Conservation (phyloP, 148 eudicot genomes). For the Camellia lanceoleosa region DNA sequence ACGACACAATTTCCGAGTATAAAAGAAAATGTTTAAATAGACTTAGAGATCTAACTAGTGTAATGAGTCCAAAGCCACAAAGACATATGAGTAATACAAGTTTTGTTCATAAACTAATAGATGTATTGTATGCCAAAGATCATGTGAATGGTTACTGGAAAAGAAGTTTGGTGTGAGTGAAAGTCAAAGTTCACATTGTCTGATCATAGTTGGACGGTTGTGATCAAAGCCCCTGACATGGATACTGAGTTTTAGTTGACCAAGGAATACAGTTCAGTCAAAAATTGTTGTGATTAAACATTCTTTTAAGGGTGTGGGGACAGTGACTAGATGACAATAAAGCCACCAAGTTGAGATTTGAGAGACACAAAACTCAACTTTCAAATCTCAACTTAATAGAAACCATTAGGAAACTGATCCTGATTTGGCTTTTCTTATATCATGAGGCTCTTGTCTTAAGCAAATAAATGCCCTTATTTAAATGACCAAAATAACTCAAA, state of each 20-base stretch:
- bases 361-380: constrained; percentile 4
- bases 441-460: constrained; percentile 41
- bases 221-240: constrained; percentile 49
- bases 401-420: constrained; percentile 37
- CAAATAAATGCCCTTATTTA: not conserved
- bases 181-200: constrained; percentile 70
- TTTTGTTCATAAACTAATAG: constrained; percentile 19
- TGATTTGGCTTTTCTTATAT: constrained; percentile 37
- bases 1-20: too few relatives aligned
- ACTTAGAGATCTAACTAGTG: constrained; percentile 11
- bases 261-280: constrained; percentile 31
- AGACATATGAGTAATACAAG: constrained; percentile 36
- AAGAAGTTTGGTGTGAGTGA: constrained; percentile 26
- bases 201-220: constrained; percentile 52
- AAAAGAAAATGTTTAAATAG: not conserved
- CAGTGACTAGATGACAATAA: constrained; percentile 41
- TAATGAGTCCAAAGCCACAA: constrained; percentile 17
- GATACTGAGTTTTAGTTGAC: constrained; percentile 44
- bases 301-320: constrained; percentile 46
- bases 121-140: constrained; percentile 14
- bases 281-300: constrained; percentile 27
- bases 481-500: not conserved
- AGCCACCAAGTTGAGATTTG: constrained; percentile 38
- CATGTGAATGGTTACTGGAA: constrained; percentile 17
- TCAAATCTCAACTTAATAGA: constrained; percentile 19